phyloP scores from a whole-genome alignment of 495 filamentous ascomycete genomes.

The Xylaria palmicola region DNA sequence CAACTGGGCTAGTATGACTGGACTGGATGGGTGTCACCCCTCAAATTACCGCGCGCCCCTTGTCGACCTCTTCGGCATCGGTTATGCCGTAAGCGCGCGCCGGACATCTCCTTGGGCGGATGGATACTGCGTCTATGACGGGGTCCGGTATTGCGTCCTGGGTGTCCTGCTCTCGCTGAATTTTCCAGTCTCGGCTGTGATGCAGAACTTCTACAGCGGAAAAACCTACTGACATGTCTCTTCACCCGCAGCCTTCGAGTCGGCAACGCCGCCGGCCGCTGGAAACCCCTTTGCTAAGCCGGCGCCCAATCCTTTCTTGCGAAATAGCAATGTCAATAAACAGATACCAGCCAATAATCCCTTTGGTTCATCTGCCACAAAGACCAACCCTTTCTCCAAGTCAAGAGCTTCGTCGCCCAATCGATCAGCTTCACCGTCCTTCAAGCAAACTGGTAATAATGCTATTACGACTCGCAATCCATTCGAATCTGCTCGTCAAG shows the following conservation, averaged over 20 bases:
- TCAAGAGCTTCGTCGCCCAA: slow-evolving; percentile 8
- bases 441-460: background rate
- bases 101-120: background rate
- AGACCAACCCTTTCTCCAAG: slow-evolving; percentile 24
- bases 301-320: slow-evolving; percentile 17
- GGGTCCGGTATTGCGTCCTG: background rate
- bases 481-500: background rate
- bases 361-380: slow-evolving; percentile 7
- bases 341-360: slow-evolving; percentile 19
- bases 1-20: background rate
- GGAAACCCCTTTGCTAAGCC: slow-evolving; percentile 19
- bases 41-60: background rate
- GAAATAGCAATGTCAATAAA: slow-evolving; percentile 10
- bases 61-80: background rate
- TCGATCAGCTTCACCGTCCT: slow-evolving; percentile 14
- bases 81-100: background rate
- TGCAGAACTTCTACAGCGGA: background rate
- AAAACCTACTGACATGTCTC: slow-evolving; percentile 25
- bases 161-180: background rate
- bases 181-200: background rate
- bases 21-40: background rate
- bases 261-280: slow-evolving; percentile 9
- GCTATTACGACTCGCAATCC: background rate
- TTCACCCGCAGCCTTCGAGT: slow-evolving; percentile 27
- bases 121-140: too few relatives aligned